Percentiles rank a stretch among this genome's conserved stretches.
These are phyloP conservation scores for Tuber indicum DNA, from an alignment of 495 filamentous ascomycete species.

Conservation along the genomic window DNA sequence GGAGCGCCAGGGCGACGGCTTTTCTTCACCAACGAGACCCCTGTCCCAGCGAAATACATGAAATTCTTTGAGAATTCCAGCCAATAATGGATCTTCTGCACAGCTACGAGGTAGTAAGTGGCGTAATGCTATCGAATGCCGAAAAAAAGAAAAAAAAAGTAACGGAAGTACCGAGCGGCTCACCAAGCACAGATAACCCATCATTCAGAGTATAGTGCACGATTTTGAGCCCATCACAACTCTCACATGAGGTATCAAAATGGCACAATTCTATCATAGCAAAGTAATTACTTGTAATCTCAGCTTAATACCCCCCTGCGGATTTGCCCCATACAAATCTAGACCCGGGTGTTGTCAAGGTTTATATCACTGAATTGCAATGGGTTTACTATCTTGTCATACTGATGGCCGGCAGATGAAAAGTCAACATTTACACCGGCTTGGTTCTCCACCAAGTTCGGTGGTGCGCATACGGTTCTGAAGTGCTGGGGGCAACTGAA, in stretches of 20 bases:
- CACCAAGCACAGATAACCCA: background rate
- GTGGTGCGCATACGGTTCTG: background rate
- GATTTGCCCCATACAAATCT: no score
- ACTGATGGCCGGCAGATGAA: background rate
- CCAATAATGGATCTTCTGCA: background rate
- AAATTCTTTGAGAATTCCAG: background rate
- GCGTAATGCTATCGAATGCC: background rate
- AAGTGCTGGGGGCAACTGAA: background rate
- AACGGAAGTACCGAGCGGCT: background rate
- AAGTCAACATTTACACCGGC: background rate
- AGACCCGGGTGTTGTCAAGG: no score
- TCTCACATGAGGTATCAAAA: no score
- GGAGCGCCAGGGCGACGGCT: background rate
- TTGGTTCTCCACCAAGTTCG: background rate
- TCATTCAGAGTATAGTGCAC: background rate
- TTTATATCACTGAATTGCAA: no score
- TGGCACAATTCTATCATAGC: no score
- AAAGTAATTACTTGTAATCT: no score
- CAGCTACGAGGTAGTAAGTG: background rate
- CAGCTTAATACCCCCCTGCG: no score
- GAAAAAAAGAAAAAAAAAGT: background rate
- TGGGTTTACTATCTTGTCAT: no score
- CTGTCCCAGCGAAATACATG: background rate
- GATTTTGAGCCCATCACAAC: no score
- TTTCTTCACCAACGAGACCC: background rate